Evolutionary conservation across 2,329 filamentous ascomycete species (phyloP), one percentile per base, ranked within the genome.

Genomic region (Penicillium sp.): DNA sequence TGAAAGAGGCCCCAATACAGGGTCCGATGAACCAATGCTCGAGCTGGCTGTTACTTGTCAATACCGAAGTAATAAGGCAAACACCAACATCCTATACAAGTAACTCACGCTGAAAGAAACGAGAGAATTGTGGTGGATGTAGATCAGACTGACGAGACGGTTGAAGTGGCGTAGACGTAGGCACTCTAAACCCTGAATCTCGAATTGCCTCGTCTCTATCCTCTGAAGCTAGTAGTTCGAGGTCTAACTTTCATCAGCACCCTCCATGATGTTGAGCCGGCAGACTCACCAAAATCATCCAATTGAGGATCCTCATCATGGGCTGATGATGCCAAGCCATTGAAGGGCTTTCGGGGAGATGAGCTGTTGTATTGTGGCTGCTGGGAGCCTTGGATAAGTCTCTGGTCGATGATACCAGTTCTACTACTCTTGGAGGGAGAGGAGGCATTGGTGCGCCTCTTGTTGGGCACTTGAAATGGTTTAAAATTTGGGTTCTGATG

Each of bases 251-350:
- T 9, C 3, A 48, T 60, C 35, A 55, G 54, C 18, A 37, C 16
- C 23, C 15, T 12, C 10, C 15, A 6, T n/a, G 18, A 23, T 3
- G 13, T 32, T 57, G 23, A 49, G 35, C 32, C 13, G 10, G 10
- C 21, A 34, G 13, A 59, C 71, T 61, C 61, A 82, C 80, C 79
- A 60, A 82, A 82, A 3, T 73, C 73, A 69, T 83, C 79, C 13
- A 81, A 68, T 8, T 68, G 61, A n/a, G 65, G 32, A 31, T 71
- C 68, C 32, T 67, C 61, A 46, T 71, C 62, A 15, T 15, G 40
- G 3, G 21, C 6, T 37, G 51, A 32, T 10, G 25, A 16, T 21
- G 6, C 8, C 21, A 47, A 48, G 10, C 4, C 40, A 15, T 40
- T 29, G 39, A 10, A 21, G 5, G 34, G 29, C 6, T 54, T 49